Conservation (phyloP, 306 rosid genomes). For the Casuarina cunninghamiana region DNA sequence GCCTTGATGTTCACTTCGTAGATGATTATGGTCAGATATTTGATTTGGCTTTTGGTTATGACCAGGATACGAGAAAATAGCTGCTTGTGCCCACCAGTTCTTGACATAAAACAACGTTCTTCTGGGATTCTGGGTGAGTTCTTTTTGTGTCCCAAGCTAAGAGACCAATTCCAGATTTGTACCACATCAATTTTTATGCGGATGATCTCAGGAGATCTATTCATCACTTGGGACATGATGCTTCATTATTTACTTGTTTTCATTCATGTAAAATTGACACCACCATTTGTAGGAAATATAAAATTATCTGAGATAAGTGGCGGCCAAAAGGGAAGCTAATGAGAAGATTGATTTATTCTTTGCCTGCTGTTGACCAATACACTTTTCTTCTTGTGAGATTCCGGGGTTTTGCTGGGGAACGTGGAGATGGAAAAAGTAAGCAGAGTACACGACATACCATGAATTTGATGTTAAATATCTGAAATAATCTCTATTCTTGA, state of each 20-base stretch:
- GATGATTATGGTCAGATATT: constrained; percentile 77
- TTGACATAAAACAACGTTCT: constrained; percentile 17
- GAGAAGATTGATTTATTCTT: background rate
- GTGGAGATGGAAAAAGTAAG: background rate
- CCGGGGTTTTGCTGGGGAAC: constrained; percentile 2
- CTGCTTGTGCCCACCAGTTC: constrained; percentile 19
- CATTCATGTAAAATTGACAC: background rate
- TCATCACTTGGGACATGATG: background rate
- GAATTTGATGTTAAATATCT: background rate
- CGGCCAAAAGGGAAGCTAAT: background rate
- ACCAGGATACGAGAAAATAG: constrained; percentile 32
- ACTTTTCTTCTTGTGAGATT: background rate
- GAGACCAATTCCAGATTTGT: constrained; percentile 36
- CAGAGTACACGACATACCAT: background rate
- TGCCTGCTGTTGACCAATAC: constrained; percentile 12
- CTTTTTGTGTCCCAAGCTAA: constrained; percentile 27
- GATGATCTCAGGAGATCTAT: background rate
- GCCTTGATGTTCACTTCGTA: constrained; percentile 93
- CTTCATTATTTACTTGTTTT: background rate
- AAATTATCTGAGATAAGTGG: background rate
- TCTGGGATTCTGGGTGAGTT: background rate
- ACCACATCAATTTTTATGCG: background rate
- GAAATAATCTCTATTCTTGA: background rate
- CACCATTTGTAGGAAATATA: background rate
- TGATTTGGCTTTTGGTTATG: constrained; percentile 62